A percentile compares a stretch with the other conserved stretches of the same genome.
These are phyloP conservation scores for Fusarium austroafricanum DNA, from an alignment of 2,329 filamentous ascomycete species.

Conservation along the genomic window DNA sequence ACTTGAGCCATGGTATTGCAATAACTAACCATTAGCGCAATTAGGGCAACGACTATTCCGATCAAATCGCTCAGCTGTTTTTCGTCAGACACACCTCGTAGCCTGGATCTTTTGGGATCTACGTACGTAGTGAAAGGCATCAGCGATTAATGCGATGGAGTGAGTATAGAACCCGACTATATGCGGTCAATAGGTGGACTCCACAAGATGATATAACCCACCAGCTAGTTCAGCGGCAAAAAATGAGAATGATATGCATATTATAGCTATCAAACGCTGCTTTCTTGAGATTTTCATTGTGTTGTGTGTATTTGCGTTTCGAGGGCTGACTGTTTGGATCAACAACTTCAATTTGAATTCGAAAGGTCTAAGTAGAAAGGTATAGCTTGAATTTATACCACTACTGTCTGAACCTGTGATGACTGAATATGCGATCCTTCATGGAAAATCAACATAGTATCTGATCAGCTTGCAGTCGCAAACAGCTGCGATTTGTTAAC, in stretches of 20 bases:
- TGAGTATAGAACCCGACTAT: slow-evolving; percentile 75
- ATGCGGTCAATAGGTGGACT: not conserved
- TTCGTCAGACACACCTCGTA: slow-evolving; percentile 17
- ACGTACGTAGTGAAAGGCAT: slow-evolving; percentile 79
- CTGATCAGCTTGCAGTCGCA: slow-evolving; percentile 16
- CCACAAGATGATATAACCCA: slow-evolving; percentile 42
- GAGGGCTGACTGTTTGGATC: not conserved
- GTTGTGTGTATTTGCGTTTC: not conserved
- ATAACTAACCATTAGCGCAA: slow-evolving; percentile 68
- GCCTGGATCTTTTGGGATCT: not conserved
- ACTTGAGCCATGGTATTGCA: not conserved
- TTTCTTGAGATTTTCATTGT: slow-evolving; percentile 49
- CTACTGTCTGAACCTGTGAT: not conserved
- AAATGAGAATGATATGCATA: slow-evolving; percentile 62
- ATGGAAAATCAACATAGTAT: slow-evolving; percentile 7
- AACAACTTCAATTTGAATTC: not conserved
- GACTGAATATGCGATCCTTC: slow-evolving; percentile 9
- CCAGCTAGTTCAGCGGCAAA: slow-evolving; percentile 64
- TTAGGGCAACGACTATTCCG: slow-evolving; percentile 74
- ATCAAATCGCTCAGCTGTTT: slow-evolving; percentile 75
- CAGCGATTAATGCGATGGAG: slow-evolving; percentile 78
- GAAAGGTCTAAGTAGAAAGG: not conserved
- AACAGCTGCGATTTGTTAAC: slow-evolving; percentile 20
- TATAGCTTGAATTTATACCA: not conserved
- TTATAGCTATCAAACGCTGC: slow-evolving; percentile 60